These are phyloP conservation scores for Globisporangium takayamanum DNA, from an alignment of 352 stramenopile genomes.

Conservation along the genomic window DNA sequence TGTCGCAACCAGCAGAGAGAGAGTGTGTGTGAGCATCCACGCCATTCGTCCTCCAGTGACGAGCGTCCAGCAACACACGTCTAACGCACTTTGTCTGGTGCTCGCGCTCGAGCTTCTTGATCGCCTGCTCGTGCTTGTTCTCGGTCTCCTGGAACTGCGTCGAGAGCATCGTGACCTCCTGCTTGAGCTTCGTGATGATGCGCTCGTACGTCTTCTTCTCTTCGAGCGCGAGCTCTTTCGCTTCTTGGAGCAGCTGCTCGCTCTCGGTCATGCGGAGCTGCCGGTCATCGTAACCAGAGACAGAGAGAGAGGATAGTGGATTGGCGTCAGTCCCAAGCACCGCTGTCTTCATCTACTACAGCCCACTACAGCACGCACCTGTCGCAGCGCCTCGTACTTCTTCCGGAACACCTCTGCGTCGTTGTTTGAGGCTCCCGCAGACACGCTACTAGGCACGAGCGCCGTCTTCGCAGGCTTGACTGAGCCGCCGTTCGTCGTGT, in stretches of 20 bases:
- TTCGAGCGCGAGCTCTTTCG: conserved; percentile 43
- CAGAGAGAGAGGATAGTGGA: not conserved
- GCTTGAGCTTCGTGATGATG: conserved; percentile 62
- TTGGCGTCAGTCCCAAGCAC: not conserved
- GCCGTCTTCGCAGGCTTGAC: conserved; percentile 3
- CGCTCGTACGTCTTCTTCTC: conserved; percentile 73
- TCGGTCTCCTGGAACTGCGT: conserved; percentile 44
- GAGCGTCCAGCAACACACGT: not conserved
- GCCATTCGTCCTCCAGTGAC: not conserved
- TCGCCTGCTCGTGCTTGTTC: conserved; percentile 30
- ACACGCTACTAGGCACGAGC: not conserved
- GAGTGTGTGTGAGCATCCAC: not conserved
- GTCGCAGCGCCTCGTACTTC: conserved; percentile 44
- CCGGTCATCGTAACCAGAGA: not conserved
- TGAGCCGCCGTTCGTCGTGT: not conserved
- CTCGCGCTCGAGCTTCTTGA: conserved; percentile 45
- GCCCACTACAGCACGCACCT: conserved; percentile 16
- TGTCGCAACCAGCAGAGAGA: not conserved
- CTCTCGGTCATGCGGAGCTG: conserved; percentile 60
- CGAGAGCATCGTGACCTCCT: conserved; percentile 52
- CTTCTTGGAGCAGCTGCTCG: conserved; percentile 55
- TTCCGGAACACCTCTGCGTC: conserved; percentile 17
- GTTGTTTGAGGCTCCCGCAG: not conserved
- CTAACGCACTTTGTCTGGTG: conserved; percentile 25
- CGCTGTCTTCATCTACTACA: not conserved